Base-by-base conservation (phyloP, 1,139 yeast species). In the Saccharomyces hybrid region DNA sequence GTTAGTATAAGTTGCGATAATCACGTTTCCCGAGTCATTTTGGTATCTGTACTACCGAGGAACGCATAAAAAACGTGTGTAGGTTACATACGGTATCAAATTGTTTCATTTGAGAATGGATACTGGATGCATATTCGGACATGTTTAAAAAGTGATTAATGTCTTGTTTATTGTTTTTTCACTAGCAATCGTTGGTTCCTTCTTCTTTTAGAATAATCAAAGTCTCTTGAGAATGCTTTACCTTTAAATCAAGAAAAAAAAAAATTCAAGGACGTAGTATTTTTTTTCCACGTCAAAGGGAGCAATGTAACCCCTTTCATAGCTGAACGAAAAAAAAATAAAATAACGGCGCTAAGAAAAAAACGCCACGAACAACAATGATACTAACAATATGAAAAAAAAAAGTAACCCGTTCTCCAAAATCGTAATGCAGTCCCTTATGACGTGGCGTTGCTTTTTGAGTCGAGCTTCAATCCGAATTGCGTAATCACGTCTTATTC, bases 61-160 rank as follows among this genome's bases (percentile, higher is more conserved):
- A 28, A 48, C 32, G 14, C 19, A 29, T 19, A n/a, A 38, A 27
- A 29, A 9, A 24, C 26, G 26, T 19, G 11, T 41, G 12, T 41
- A 4, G 6, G 24, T 7, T 32, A 61, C 67, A 53, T 64, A 64
- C 67, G 49, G 59, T 53, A 47, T 65, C 68, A 42, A 65, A 61
- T 51, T 59, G 57, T 51, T 61, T 59, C 53, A 64, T 58, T 55
- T 64, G 68, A 28, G 64, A 51, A 53, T 63, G 66, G 27, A 64
- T 54, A 56, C 61, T 62, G 7, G 63, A 58, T 32, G 60, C 56
- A 52, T 63, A 55, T 47, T 61, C 64, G 32, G 68, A 58, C 68
- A 64, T 65, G 21, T 14, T 38, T 38, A 24, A 11, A 38, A n/a
- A 16, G n/a, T 19, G 12, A 19, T 38, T 38, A 2, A 38, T 38